A percentile compares a stretch with the other conserved stretches of the same genome.
These are phyloP conservation scores for Syzygium jambos DNA, from an alignment of 345 rosid species.

Conservation along the genomic window DNA sequence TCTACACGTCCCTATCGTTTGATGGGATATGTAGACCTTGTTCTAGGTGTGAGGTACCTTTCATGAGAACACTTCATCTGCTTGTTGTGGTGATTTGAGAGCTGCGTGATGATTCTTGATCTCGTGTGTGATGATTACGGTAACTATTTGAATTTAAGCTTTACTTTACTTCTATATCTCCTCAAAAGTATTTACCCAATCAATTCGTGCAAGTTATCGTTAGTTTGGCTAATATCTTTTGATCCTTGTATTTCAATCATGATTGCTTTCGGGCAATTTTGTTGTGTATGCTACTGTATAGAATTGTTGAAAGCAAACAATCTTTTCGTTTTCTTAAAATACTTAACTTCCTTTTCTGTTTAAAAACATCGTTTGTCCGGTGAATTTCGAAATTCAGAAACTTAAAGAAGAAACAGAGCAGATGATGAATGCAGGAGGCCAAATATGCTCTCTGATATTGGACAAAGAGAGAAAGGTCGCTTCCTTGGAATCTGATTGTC, in stretches of 20 bases:
- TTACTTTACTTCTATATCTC: not conserved
- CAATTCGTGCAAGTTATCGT: not conserved
- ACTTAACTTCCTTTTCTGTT: not conserved
- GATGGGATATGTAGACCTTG: not conserved
- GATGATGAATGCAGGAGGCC: constrained; percentile 43
- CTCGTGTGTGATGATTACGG: not conserved
- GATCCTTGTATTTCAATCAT: not conserved
- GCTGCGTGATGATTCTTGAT: not conserved
- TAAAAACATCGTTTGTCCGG: constrained; percentile 14
- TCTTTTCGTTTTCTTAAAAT: not conserved
- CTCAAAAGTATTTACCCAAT: not conserved
- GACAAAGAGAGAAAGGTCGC: constrained; percentile 46
- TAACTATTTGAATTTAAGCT: not conserved
- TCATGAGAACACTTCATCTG: not conserved
- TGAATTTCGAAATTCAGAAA: constrained; percentile 29
- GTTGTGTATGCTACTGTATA: not conserved
- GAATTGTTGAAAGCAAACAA: not conserved
- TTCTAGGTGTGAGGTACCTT: not conserved
- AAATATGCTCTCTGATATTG: constrained; percentile 43
- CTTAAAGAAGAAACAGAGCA: constrained; percentile 42
- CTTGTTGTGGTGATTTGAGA: not conserved
- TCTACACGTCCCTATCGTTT: not conserved
- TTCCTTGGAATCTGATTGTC: constrained; percentile 49
- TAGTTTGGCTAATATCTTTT: not conserved
- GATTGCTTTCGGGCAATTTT: not conserved